phyloP scores from a whole-genome alignment of 2,329 filamentous ascomycete species.

The Hymenoscyphus repandus region DNA sequence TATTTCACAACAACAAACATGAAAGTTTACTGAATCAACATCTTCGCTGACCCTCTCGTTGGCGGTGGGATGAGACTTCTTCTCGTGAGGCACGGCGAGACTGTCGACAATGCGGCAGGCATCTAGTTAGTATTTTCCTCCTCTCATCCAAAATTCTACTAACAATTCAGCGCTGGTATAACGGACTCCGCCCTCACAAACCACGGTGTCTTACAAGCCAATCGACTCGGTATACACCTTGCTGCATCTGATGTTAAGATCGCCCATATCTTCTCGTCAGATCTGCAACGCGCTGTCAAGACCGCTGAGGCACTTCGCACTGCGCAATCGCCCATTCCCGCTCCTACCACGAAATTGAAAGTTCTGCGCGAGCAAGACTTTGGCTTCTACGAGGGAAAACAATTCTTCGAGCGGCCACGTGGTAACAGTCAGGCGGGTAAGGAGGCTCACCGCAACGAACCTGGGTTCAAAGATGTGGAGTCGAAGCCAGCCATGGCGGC shows the following conservation, averaged over 20 bases:
- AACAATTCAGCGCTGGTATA: slow-evolving; percentile 59
- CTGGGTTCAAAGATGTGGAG: slow-evolving; percentile 55
- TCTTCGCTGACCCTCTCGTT: slow-evolving; percentile 15
- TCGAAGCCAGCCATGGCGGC: slow-evolving; percentile 59
- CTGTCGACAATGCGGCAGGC: slow-evolving; percentile 79
- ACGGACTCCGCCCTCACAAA: slow-evolving; percentile 77
- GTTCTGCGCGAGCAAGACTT: slow-evolving; percentile 70
- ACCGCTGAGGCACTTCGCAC: slow-evolving; percentile 64
- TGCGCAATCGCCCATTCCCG: slow-evolving; percentile 39
- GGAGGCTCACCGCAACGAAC: slow-evolving; percentile 36
- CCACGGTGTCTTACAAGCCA: slow-evolving; percentile 77
- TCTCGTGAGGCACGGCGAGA: slow-evolving; percentile 83
- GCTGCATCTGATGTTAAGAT: slow-evolving; percentile 58
- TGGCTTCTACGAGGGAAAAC: slow-evolving; percentile 63
- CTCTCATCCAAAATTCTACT: slow-evolving; percentile 9
- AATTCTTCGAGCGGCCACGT: slow-evolving; percentile 40
- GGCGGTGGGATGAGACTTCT: slow-evolving; percentile 54
- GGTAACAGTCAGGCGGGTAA: slow-evolving; percentile 31
- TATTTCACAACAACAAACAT: slow-evolving; percentile 10
- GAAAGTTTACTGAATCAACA: slow-evolving; percentile 18
- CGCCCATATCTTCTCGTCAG: slow-evolving; percentile 70
- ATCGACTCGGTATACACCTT: slow-evolving; percentile 62
- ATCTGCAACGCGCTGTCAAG: slow-evolving; percentile 66
- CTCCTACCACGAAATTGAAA: slow-evolving; percentile 24
- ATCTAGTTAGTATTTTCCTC: slow-evolving; percentile 54